A percentile compares a stretch with the other conserved stretches of the same genome.
Evolutionary conservation across 495 filamentous ascomycete species (phyloP).

Genomic region (Tricharina praecox): DNA sequence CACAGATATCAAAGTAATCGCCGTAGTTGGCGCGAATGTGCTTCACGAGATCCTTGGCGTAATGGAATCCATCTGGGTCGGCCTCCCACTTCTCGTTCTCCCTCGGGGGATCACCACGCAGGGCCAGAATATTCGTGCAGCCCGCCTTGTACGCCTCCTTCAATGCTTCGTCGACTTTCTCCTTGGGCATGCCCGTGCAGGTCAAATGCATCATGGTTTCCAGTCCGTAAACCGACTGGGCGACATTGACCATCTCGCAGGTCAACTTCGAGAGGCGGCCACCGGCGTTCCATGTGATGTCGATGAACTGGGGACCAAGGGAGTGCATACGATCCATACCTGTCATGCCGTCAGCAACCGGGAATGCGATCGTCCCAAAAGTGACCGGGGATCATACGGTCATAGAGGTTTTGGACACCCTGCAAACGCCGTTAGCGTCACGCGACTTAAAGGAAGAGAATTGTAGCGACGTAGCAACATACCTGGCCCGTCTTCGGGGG

Average conservation of each 20-base stretch:
- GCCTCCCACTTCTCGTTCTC: slow-evolving; percentile 90
- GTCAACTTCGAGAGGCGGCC: slow-evolving; percentile 80
- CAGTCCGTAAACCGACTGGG: slow-evolving; percentile 87
- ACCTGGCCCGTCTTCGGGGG: slow-evolving; percentile 92
- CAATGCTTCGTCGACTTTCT: slow-evolving; percentile 78
- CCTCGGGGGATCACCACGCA: slow-evolving; percentile 86
- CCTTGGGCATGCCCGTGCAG: slow-evolving; percentile 90
- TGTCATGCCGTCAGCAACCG: slow-evolving; percentile 13
- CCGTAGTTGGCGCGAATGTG: slow-evolving; percentile 83
- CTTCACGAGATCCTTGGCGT: slow-evolving; percentile 82
- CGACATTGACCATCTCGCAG: slow-evolving; percentile 92
- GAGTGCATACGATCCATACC: slow-evolving; percentile 94
- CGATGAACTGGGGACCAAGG: slow-evolving; percentile 85
- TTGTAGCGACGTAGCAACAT: slow-evolving; percentile 10
- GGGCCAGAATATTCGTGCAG: slow-evolving; percentile 92
- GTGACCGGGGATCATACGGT: slow-evolving; percentile 37
- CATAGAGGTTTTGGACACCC: slow-evolving; percentile 98
- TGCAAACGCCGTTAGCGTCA: slow-evolving; percentile 23
- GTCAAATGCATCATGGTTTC: slow-evolving; percentile 99
- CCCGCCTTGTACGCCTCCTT: slow-evolving; percentile 81
- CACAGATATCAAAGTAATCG: slow-evolving; percentile 93
- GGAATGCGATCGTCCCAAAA: neutral
- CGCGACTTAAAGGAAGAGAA: too few species aligned
- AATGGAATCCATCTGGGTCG: slow-evolving; percentile 67
- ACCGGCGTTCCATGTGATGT: slow-evolving; percentile 97